These are phyloP conservation scores for Chaetomidium leptoderma DNA, from an alignment of 495 filamentous ascomycete genomes.

Conservation along the genomic window DNA sequence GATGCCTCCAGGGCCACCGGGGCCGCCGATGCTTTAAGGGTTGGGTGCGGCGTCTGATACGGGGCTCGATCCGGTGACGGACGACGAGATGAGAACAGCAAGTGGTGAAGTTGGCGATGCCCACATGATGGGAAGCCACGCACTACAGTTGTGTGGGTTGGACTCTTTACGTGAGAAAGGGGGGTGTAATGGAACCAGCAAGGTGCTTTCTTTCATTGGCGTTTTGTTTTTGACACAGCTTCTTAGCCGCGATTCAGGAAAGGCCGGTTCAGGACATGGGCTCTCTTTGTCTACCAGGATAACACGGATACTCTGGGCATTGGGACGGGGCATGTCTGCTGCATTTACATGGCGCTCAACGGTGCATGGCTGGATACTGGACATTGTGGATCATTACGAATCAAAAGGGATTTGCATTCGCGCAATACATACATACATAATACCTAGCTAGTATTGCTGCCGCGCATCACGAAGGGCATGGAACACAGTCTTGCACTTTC, in stretches of 20 bases:
- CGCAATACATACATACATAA: neutral
- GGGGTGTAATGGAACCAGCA: too few species aligned
- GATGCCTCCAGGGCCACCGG: neutral
- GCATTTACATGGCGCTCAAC: constrained; percentile 16
- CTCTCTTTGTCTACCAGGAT: constrained; percentile 1
- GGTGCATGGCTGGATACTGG: constrained; percentile 10
- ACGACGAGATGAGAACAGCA: neutral
- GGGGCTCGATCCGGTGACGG: neutral
- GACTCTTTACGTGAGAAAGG: too few species aligned
- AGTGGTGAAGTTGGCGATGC: too few species aligned
- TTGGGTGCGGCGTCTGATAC: neutral
- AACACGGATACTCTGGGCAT: constrained; percentile 7
- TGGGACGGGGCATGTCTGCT: constrained; percentile 6
- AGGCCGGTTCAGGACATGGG: neutral
- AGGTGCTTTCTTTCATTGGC: neutral
- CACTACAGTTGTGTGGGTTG: too few species aligned
- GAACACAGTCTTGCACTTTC: neutral
- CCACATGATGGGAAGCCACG: too few species aligned
- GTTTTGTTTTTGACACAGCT: neutral
- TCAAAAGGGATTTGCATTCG: neutral
- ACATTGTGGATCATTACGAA: neutral
- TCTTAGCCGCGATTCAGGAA: neutral
- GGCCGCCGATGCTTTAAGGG: neutral
- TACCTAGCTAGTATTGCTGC: neutral
- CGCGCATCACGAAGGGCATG: neutral